Conservation (phyloP, 2,329 filamentous ascomycete species). For the Monilinia polystroma region DNA sequence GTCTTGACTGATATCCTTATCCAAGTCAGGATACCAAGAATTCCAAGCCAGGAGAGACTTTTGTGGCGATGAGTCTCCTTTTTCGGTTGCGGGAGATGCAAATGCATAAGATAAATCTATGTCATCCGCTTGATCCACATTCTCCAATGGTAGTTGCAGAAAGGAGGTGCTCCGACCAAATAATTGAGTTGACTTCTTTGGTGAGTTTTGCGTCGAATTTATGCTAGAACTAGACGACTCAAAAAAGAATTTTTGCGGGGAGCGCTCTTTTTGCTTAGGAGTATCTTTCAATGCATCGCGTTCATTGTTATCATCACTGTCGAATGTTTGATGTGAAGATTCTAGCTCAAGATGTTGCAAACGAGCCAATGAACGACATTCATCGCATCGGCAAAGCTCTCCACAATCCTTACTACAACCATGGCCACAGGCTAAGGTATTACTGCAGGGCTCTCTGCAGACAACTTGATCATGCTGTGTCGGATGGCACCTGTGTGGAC, state of each 20-base stretch:
- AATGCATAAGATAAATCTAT: background rate
- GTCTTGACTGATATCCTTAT: background rate
- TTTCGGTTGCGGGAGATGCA: background rate
- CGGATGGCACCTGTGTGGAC: conserved; percentile 37
- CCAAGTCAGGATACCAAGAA: background rate
- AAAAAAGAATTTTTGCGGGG: background rate
- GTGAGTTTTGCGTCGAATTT: background rate
- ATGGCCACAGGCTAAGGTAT: conserved; percentile 36
- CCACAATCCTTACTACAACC: conserved; percentile 34
- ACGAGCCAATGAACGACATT: conserved; percentile 22
- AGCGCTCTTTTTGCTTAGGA: background rate
- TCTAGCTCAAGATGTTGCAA: background rate
- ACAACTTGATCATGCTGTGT: conserved; percentile 33
- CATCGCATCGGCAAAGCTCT: conserved; percentile 34
- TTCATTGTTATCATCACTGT: background rate
- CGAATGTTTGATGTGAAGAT: background rate
- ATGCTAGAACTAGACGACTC: background rate
- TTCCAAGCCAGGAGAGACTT: background rate
- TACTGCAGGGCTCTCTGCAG: conserved; percentile 34
- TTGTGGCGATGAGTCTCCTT: background rate
- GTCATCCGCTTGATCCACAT: background rate
- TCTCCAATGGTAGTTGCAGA: too few relatives aligned
- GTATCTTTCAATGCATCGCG: too few relatives aligned
- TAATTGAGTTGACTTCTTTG: background rate
- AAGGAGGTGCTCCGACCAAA: background rate